Percentiles rank a stretch among this genome's conserved stretches.
phyloP scores from a whole-genome alignment of 2,329 filamentous ascomycete genomes.

The Ophiobolus disseminans region DNA sequence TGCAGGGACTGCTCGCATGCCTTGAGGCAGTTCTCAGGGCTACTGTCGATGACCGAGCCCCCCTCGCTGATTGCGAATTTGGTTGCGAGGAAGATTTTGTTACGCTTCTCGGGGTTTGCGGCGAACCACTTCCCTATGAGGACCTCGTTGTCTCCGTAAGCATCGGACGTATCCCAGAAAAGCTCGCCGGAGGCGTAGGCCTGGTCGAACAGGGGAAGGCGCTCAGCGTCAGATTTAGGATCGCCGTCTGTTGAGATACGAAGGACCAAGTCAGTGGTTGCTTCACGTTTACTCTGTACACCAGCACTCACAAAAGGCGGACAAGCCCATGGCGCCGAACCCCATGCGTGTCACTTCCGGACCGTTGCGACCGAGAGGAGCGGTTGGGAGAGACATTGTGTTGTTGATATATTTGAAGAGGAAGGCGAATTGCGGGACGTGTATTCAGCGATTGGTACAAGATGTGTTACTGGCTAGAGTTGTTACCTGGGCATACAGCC shows the following conservation, averaged over 20 bases:
- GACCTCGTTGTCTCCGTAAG: constrained; percentile 46
- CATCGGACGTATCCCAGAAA: constrained; percentile 36
- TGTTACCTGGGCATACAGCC: no score
- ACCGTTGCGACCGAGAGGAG: constrained; percentile 60
- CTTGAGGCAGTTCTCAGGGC: constrained; percentile 51
- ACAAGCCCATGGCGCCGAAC: constrained; percentile 62
- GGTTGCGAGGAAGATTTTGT: constrained; percentile 57
- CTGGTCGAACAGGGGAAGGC: constrained; percentile 60
- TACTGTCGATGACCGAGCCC: constrained; percentile 43
- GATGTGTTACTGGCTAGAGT: no score
- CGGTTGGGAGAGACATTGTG: constrained; percentile 50
- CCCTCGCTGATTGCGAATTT: constrained; percentile 47
- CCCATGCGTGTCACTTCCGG: constrained; percentile 60
- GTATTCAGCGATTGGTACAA: not conserved
- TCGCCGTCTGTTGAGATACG: no score
- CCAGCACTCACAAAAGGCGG: no score
- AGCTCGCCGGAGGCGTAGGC: constrained; percentile 59
- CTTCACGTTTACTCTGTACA: no score
- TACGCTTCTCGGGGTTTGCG: constrained; percentile 45
- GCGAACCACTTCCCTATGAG: constrained; percentile 46
- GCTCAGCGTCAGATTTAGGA: constrained; percentile 58
- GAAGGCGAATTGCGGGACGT: not conserved
- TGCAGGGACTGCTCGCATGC: constrained; percentile 51
- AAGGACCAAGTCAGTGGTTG: no score
- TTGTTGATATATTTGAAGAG: not conserved